phyloP scores from a whole-genome alignment of 306 rosid species.

The Notholithocarpus densiflorus region DNA sequence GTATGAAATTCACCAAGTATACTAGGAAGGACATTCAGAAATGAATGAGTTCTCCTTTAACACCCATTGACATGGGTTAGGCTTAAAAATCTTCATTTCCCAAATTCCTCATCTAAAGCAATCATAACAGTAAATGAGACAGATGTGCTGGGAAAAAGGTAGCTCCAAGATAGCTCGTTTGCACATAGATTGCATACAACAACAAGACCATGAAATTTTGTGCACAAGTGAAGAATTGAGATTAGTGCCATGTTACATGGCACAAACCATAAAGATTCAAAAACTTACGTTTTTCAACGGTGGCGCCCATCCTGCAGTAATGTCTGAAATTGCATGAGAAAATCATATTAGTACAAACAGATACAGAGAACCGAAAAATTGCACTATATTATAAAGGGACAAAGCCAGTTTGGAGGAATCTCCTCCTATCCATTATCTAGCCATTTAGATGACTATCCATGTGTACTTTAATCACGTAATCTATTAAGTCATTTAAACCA shows the following conservation, averaged over 20 bases:
- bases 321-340: conserved; percentile 48
- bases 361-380: conserved; percentile 13
- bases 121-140: not conserved
- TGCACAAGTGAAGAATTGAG: not conserved
- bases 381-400: not conserved
- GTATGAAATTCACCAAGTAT: not conserved
- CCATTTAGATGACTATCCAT: too few relatives aligned
- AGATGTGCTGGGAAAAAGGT: not conserved
- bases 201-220: not conserved
- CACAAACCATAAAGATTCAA: not conserved
- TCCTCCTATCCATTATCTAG: too few relatives aligned
- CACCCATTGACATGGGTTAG: not conserved
- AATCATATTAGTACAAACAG: conserved; percentile 25
- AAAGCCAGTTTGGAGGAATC: too few relatives aligned
- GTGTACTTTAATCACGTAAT: too few relatives aligned
- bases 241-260: conserved; percentile 1
- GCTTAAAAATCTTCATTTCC: not conserved
- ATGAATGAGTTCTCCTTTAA: not conserved
- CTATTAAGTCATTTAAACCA: too few relatives aligned
- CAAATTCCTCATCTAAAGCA: not conserved
- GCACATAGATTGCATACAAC: not conserved
- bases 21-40: not conserved
- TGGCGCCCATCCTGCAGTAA: conserved; percentile 84
- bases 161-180: not conserved
- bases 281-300: conserved; percentile 56